Evolutionary conservation across 1,284 basidiomycete species (phyloP).

Genomic region (Acaromyces ingoldii): DNA sequence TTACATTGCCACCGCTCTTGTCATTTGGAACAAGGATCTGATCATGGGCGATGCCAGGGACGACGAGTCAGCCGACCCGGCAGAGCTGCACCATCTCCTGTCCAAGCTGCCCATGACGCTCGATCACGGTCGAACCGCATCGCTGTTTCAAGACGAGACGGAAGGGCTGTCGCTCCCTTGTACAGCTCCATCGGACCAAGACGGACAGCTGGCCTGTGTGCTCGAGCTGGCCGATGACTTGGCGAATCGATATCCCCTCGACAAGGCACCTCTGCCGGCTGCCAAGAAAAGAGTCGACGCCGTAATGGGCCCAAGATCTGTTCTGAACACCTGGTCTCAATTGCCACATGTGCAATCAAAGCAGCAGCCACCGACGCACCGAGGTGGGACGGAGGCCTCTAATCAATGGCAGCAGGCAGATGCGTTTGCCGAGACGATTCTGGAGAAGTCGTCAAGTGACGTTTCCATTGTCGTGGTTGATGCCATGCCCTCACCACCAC

Average conservation of each 20-base stretch:
- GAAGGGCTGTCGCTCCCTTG: too few species aligned
- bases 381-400: too few species aligned
- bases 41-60: conserved; percentile 15
- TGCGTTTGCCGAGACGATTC: not conserved
- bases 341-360: not conserved
- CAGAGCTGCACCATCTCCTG: conserved; percentile 28
- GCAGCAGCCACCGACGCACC: not conserved
- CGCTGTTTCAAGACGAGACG: too few species aligned
- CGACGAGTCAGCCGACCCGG: conserved; percentile 19
- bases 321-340: conserved; percentile 5
- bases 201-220: too few species aligned
- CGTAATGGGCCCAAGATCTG: conserved; percentile 6
- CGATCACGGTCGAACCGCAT: not conserved
- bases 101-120: conserved; percentile 13
- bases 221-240: not conserved
- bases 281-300: not conserved
- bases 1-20: conserved; percentile 74
- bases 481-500: not conserved
- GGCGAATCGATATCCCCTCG: not conserved
- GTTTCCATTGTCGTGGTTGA: not conserved
- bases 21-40: conserved; percentile 50
- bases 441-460: not conserved
- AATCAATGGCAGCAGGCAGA: conserved; percentile 1
- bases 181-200: too few species aligned
- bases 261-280: not conserved